Percentiles rank a stretch among this genome's conserved stretches.
These are phyloP conservation scores for Artemisia argyi DNA, from an alignment of 129 eudicot species.

Conservation along the genomic window DNA sequence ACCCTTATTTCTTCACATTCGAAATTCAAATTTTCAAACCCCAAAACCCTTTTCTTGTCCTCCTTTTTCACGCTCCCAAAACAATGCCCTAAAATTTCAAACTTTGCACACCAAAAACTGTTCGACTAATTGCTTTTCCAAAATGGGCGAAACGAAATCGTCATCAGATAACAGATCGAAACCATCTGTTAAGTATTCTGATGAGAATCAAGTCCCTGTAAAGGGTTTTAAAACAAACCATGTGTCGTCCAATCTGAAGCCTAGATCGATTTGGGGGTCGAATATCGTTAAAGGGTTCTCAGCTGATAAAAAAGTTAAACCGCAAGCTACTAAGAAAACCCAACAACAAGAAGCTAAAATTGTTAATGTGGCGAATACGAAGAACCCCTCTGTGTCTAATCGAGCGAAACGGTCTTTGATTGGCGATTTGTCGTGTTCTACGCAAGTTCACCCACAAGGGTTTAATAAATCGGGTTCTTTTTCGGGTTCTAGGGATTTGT, in stretches of 20 bases:
- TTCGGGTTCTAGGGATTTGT: slow-evolving; percentile 69
- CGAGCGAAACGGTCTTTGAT: slow-evolving; percentile 65
- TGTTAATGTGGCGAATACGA: slow-evolving; percentile 23
- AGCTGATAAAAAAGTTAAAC: slow-evolving; percentile 60
- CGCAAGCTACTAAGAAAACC: slow-evolving; percentile 40
- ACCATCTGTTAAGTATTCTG: slow-evolving; percentile 45
- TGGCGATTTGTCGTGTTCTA: slow-evolving; percentile 63
- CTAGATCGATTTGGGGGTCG: slow-evolving; percentile 80
- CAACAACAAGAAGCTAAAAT: slow-evolving; percentile 21
- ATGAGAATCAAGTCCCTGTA: slow-evolving; percentile 64
- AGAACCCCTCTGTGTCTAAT: slow-evolving; percentile 19
- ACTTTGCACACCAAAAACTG: not conserved
- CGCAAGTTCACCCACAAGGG: slow-evolving; percentile 77
- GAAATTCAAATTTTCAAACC: slow-evolving; percentile 49
- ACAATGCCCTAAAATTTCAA: not conserved
- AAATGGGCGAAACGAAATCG: slow-evolving; percentile 61
- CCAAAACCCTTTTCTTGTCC: slow-evolving; percentile 36
- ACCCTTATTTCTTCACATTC: slow-evolving; percentile 28
- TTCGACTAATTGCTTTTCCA: not conserved
- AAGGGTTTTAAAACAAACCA: slow-evolving; percentile 39
- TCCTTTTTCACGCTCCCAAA: slow-evolving; percentile 21
- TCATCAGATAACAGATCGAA: slow-evolving; percentile 50
- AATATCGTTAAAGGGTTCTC: slow-evolving; percentile 80
- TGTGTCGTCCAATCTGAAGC: slow-evolving; percentile 44
- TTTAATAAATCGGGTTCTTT: slow-evolving; percentile 30